Base-by-base conservation (phyloP, 805 yeast species). In the Ogataea nitratoaversa region DNA sequence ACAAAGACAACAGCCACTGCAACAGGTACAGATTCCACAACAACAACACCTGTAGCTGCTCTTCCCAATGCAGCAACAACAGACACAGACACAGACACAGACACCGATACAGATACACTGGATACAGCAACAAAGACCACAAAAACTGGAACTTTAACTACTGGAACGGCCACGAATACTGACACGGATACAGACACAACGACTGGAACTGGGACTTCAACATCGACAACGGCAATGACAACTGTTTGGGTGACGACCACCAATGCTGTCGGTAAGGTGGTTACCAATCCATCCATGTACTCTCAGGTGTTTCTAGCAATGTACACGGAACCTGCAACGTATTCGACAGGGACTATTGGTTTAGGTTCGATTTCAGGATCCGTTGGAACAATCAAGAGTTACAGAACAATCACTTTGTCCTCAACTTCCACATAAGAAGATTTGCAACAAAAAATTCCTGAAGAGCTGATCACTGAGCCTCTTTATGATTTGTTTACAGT, bases 281-380 rank as follows among this genome's bases (percentile, higher is more conserved):
- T 63, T 11, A 66, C 70, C 0, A 59, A 52, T 2, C 69, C 71
- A 40, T 67, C 79, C 0, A 49, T 69, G 2, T 84, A 65, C 58
- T 56, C 72, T 8, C 91, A 84, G 53, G 41, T 55, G 11, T 82
- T 81, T 47, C 31, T 62, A 9, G 41, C 70, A 11, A 60, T 67
- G 43, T 79, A 69, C 47, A 43, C 67, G 1, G 51, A 73, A 1
- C 62, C 78, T 2, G 68, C 69, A 0, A 37, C 67, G 0, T 79
- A 79, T 8, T 57, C 74, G 8, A 52, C 76, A 0, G 98, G 96
- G 3, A 56, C 76, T 2, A 70, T 89, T 37, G 97, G 97, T 0
- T 56, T 91, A 38, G 97, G 96, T 1, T 64, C 84, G 3, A 55
- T 80, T 14, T 51, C 71, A 1, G 96, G 95, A 6, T 60, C 71